A percentile compares a stretch with the other conserved stretches of the same genome.
Evolutionary conservation across 306 rosid genomes (phyloP).

Genomic region (Argentina anserina): DNA sequence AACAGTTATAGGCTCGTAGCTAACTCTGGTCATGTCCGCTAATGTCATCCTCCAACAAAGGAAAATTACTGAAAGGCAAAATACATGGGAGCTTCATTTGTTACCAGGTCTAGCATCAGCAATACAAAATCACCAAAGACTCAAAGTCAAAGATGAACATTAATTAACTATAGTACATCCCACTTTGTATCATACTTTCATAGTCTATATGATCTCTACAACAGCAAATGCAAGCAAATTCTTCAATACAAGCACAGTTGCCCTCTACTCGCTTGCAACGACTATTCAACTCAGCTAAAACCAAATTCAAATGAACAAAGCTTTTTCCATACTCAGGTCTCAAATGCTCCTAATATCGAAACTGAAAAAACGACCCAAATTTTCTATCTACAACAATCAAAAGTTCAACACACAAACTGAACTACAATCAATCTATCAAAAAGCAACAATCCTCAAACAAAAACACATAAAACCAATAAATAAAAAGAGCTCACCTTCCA

Average conservation of each 20-base stretch:
- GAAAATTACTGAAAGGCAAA: not conserved
- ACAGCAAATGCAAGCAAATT: not conserved
- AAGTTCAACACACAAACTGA: not conserved
- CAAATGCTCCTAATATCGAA: not conserved
- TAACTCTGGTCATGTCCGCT: not conserved
- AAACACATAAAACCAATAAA: not conserved
- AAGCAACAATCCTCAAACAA: not conserved
- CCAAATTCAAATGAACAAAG: not conserved
- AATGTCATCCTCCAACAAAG: not conserved
- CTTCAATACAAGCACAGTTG: not conserved
- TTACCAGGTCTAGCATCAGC: not conserved
- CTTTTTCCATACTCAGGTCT: not conserved
- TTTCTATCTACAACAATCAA: slow-evolving; percentile 7
- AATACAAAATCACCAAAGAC: not conserved
- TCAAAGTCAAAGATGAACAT: slow-evolving; percentile 13
- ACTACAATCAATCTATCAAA: not conserved
- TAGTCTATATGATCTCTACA: not conserved
- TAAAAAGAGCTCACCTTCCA: slow-evolving; percentile 53
- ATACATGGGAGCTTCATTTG: not conserved
- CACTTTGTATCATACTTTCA: not conserved
- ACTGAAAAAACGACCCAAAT: not conserved
- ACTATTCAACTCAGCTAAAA: not conserved
- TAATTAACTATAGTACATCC: not conserved
- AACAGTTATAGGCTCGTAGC: no score
- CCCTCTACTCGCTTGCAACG: not conserved